Evolutionary conservation across 257 asterid species (phyloP).

Genomic region (Solanum tarapatanum): DNA sequence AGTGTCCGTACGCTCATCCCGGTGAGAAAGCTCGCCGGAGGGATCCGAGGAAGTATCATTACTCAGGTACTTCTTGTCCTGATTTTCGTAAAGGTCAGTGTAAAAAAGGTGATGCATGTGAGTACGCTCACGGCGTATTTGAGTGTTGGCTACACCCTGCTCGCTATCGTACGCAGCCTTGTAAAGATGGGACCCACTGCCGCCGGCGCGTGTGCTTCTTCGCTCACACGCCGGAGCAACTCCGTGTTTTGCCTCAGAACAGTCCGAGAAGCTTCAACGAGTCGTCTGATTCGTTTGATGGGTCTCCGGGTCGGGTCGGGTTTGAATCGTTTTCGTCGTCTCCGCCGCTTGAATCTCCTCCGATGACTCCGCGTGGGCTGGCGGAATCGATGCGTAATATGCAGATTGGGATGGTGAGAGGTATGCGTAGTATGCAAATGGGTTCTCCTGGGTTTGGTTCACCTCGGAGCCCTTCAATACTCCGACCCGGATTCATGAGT

Average conservation of each 20-base stretch:
- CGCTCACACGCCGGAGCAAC: constrained; percentile 82
- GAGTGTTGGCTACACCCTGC: constrained; percentile 95
- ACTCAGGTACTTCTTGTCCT: constrained; percentile 74
- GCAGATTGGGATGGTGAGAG: constrained; percentile 34
- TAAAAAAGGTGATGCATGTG: constrained; percentile 67
- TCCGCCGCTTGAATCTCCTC: constrained; percentile 46
- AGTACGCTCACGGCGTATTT: constrained; percentile 86
- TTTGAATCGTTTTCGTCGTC: constrained; percentile 43
- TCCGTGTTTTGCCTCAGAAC: constrained; percentile 37
- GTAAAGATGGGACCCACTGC: constrained; percentile 82
- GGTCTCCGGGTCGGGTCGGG: constrained; percentile 19
- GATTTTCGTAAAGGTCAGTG: constrained; percentile 63
- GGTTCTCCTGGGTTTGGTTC: constrained; percentile 36
- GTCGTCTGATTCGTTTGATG: constrained; percentile 21
- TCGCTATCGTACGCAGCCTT: constrained; percentile 85
- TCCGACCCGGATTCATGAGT: constrained; percentile 45
- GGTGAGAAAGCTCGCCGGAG: constrained; percentile 92
- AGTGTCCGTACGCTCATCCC: constrained; percentile 83
- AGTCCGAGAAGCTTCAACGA: neutral
- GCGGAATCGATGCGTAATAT: constrained; percentile 49
- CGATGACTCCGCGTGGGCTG: constrained; percentile 47
- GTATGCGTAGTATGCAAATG: constrained; percentile 31
- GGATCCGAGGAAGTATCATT: constrained; percentile 59
- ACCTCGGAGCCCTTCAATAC: constrained; percentile 34
- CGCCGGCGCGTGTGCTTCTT: constrained; percentile 83